Conservation (phyloP, 805 yeast species). For the Yamadazyma tumulicola region DNA sequence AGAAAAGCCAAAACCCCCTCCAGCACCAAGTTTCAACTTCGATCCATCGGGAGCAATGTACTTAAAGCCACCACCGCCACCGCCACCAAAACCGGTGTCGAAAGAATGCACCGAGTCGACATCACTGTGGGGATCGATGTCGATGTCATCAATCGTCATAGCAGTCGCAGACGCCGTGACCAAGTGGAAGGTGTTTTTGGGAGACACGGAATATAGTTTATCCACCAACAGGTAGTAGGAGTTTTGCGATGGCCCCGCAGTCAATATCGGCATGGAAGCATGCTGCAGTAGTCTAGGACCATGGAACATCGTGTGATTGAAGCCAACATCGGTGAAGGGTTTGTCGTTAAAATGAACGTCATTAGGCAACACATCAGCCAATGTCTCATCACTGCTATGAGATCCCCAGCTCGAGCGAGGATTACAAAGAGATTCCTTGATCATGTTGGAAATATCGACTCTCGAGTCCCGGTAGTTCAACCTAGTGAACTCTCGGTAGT, state of each 20-base stretch:
- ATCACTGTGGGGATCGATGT: slow-evolving; percentile 5
- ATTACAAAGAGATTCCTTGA: slow-evolving; percentile 7
- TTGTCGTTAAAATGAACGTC: too few species aligned
- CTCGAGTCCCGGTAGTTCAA: slow-evolving; percentile 8
- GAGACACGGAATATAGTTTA: slow-evolving; percentile 37
- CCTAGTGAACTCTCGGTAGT: slow-evolving; percentile 9
- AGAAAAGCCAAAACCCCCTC: slow-evolving; percentile 23
- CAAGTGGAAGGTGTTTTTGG: slow-evolving; percentile 36
- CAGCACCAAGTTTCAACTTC: slow-evolving; percentile 23
- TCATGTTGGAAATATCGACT: slow-evolving; percentile 6
- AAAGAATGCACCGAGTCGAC: slow-evolving; percentile 7
- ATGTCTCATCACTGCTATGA: slow-evolving; percentile 3
- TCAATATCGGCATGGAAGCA: too few species aligned
- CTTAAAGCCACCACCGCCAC: slow-evolving; percentile 23
- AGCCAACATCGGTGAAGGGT: too few species aligned
- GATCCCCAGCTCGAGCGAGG: slow-evolving; percentile 2
- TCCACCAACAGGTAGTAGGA: slow-evolving; percentile 31
- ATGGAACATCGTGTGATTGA: too few species aligned
- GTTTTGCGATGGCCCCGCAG: too few species aligned
- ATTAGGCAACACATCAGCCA: slow-evolving; percentile 12
- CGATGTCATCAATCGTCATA: slow-evolving; percentile 10
- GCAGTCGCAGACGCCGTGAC: slow-evolving; percentile 25
- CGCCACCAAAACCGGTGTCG: slow-evolving; percentile 21
- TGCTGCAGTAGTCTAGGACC: too few species aligned
- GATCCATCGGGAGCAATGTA: slow-evolving; percentile 20